Evolutionary conservation across 768 basidiomycete species (phyloP), one percentile per base, ranked within the genome.

Genomic region (Austroboletus festivus): DNA sequence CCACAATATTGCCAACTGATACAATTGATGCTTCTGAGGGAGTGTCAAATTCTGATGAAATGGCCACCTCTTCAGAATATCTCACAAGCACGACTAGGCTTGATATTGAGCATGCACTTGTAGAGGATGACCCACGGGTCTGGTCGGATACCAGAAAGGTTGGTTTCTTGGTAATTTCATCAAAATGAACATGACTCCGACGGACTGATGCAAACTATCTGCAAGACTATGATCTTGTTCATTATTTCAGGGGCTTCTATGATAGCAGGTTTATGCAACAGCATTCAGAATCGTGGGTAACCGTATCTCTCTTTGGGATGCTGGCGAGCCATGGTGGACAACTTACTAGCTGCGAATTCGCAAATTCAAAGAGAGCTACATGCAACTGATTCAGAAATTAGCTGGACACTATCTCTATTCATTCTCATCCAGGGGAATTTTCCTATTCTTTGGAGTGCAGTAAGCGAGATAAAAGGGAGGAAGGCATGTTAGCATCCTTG

Each of bases 401-500:
- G 86, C 43, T 70, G 81, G 61, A 84, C 77, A 48, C 65, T 90
- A n/a, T 85, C 88, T 0, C 50, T 89, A 11, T 91, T 83, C 64
- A 86, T 90, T 44, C 69, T 85, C 3, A 54, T 84, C 3, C 90
- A 91, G 64, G 89, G 89, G 1, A 61, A 71, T 11, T 59, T 81
- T 15, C 50, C 63, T 6, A 3, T 68, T 3, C 1, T 84, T 21
- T 66, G 65, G 63, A 65, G 63, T 44, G 46, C 45, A 15, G 16
- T 58, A 28, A 57, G 59, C 34, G 65, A 92, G 65, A 77, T 90
- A 20, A 82, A 81, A 56, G 89, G 89, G 5, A 72, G 89, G 41
- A 90, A 82, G 67, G 83, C 82, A 52, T 21, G 12, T 72, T 57
- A 5, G 23, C 15, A 16, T 35, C 16, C 30, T 35, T 16, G 16